phyloP scores from a whole-genome alignment of 768 basidiomycete genomes.

The Pleurotus eryngii region DNA sequence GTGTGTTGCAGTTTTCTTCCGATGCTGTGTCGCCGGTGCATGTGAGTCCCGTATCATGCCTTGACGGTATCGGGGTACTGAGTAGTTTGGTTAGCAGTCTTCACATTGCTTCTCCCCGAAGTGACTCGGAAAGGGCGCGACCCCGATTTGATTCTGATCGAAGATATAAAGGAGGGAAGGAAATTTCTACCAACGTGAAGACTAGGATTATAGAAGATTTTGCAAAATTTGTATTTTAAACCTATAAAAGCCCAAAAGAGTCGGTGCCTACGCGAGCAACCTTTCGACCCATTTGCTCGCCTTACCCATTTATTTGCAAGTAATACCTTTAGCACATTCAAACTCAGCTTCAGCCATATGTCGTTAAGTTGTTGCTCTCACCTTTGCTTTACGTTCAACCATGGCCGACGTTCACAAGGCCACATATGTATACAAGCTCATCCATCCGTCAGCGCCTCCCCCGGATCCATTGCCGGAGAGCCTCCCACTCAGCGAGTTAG shows the following conservation, averaged over 20 bases:
- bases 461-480: conserved; percentile 29
- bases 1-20: conserved; percentile 55
- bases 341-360: too few species aligned
- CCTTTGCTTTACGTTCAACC: background rate
- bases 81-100: background rate
- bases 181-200: too few species aligned
- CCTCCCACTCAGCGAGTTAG: conserved; percentile 36
- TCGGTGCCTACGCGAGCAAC: too few species aligned
- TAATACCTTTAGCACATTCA: too few species aligned
- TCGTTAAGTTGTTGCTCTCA: too few species aligned
- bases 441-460: conserved; percentile 22
- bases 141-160: conserved; percentile 4
- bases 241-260: too few species aligned
- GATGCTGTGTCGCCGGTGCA: conserved; percentile 57
- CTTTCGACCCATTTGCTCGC: too few species aligned
- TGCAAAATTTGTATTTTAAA: too few species aligned
- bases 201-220: too few species aligned
- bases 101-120: conserved; percentile 5
- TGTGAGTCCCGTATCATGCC: conserved; percentile 4
- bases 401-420: background rate
- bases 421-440: conserved; percentile 35
- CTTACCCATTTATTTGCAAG: too few species aligned
- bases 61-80: too few species aligned
- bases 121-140: background rate
- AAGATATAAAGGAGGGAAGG: conserved; percentile 3